Evolutionary conservation across 495 filamentous ascomycete genomes (phyloP), one percentile per base, ranked within the genome.

Genomic region (Tetracladium setigerum): DNA sequence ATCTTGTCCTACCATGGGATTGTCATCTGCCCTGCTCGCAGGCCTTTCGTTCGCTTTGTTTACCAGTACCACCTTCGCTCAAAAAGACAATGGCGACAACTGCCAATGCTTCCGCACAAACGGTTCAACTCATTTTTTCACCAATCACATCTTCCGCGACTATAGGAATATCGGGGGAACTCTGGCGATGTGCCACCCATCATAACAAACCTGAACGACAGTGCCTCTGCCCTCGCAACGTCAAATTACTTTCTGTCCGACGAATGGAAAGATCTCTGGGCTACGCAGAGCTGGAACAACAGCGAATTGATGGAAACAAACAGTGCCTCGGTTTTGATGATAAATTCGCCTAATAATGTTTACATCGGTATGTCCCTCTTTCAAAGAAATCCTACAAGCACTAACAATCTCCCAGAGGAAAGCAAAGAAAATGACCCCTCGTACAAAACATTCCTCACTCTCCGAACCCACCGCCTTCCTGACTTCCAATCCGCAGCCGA

Each of bases 131-230:
- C 66, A 69, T 8, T 84, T 77, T 65, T 86, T 84, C 60, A 70
- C 68, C 16, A 67, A 77, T 55, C 79, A 86, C 66, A 71, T 71
- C 31, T 78, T 86, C 61, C 82, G 73, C 66, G 84, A 88, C 65
- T 88, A 81, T 58, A 77, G 83, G 33, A 67, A 69, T 30, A 63
- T 72, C 30, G 33, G 42, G 1, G 12, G 2, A 17, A 40, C 1
- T 30, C 51, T 3, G 11, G 16, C 1, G 48, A 53, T 10, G 63
- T 63, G 12, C 73, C 71, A 8, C 24, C 50, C 4, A 51, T 67
- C 38, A 64, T 71, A 46, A 44, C 51, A 0, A 45, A 47, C 31
- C 41, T 42, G 10, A 27, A 24, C 17, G 59, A 59, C 10, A 65
- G 47, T 39, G 56, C 54, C 40, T 48, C 57, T 36, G 72, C 61